Evolutionary conservation across 2,329 filamentous ascomycete species (phyloP), one percentile per base, ranked within the genome.

Genomic region (Claviceps cyperi): DNA sequence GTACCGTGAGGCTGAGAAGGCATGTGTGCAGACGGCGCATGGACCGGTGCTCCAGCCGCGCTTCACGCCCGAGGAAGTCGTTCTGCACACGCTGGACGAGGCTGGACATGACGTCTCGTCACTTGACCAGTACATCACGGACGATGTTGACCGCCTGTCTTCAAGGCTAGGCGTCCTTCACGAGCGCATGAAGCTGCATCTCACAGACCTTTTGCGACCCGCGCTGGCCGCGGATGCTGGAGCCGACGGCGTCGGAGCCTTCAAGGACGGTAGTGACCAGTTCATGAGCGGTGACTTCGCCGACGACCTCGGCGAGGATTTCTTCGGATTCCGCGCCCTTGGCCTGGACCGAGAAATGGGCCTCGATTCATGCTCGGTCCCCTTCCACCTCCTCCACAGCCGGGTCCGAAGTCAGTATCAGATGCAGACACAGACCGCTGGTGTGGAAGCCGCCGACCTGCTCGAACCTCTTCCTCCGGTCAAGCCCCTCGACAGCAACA

Each of bases 251-350:
- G 89, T 84, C 4, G 86, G 84, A 51, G 86, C 89, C 6, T 98
- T 98, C 74, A 88, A 94, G 54, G 92, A 98, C 59, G 91, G 90
- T 56, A 95, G 89, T 65, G 92, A 98, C 56, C 92, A 97, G 63
- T 98, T 97, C 58, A 83, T 96, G 46, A 88, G 86, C 44, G 92
- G 92, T 54, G 92, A 98, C 66, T 98, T 98, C 64, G 92, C 92
- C 0, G 92, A 96, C 64, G 92, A 98, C 58, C 84, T 98, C 13
- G 91, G 90, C 53, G 92, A 98, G 71, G 92, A 98, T 69, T 98
- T 96, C 77, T 98, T 98, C 61, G 92, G 92, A 28, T 97, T 98
- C 77, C 90, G 89, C 63, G 90, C 94, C 53, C 78, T 98, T 44
- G 92, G 92, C 43, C 76, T 98, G 51, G 89, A 95, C 60, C 84